Evolutionary conservation across 192 early-diverging fungal species (phyloP), one percentile per base, ranked within the genome.

Genomic region (Linnemannia zychae): DNA sequence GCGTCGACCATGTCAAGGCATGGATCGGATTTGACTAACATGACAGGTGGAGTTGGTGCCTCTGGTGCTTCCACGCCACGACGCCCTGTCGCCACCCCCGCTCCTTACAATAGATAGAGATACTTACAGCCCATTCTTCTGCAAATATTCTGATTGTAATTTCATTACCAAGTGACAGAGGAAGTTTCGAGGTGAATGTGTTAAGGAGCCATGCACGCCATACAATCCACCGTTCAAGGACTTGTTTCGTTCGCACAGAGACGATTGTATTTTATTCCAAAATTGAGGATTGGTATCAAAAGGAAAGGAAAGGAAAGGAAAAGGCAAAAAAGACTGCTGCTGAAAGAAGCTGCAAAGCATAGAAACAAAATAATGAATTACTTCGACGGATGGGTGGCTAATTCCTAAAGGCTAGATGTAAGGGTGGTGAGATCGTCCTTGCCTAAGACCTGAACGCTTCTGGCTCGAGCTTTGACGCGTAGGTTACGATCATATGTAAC

Each of bases 401-500:
- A 70, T 2, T 13, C 28, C 24, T 70, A 76, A 13, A 77, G 36
- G 69, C 28, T 34, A 16, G 70, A 44, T 6, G 79, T 78, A 79
- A 87, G 81, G 28, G 78, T 38, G 12, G 20, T 37, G 33, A 90
- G 65, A 78, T 87, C 88, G 7, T 83, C 79, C 28, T 87, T 81
- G 9, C 81, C 87, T 6, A 87, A 70, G 0, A 92, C 90, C 50
- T 90, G 78, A 3, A 92, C 85, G 44, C 81, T 89, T 67, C 90
- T 83, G 13, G 90, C 90, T 48, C 90, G 80, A 2, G 92, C 92
- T 74, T 92, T 92, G 13, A 92, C 88, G 17, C 90, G 87, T 37
- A 92, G 67, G 66, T 92, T 92, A 28, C 92, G 88, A 86, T 92
- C 92, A 49, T 87, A 89, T 37, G 92, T 92, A n/a, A 92, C 88